Evolutionary conservation across 306 rosid species (phyloP), one percentile per base, ranked within the genome.

Genomic region (Alnus glutinosa): DNA sequence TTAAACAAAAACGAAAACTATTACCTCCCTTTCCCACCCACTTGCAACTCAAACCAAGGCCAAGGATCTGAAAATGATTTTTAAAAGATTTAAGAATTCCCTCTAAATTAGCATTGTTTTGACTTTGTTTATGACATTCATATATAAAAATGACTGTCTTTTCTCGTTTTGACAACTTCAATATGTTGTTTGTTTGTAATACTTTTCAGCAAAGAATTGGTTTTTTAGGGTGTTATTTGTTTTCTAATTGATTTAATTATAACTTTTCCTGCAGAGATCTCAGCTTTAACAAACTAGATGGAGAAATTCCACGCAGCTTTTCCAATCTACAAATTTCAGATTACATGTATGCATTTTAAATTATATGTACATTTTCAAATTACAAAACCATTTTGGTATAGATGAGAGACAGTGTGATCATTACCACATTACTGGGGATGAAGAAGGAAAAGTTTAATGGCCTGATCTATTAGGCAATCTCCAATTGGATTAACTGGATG

Each of bases 211-310:
- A 63, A 5, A 47, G 47, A 3, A 9, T 50, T 39, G 34, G 49
- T 54, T 79, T 19, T 69, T 18, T 28, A 48, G 63, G 44, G 67
- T 61, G 49, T 63, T 8, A 55, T 64, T 34, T 75, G 19, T 55
- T 50, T 48, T 63, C 1, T 64, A 62, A 13, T 62, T 67, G 75
- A 15, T 28, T 16, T 63, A 59, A 30, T 28, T 71, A 58, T 47
- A 14, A 9, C 18, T 80, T 71, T 55, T 80, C 55, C 62, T 85
- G 9, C 79, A 91, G 97, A 79, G 97, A 94, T 83, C 75, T 94
- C 77, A 94, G 98, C 88, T 94, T 86, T 78, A 94, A 94, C 74
- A 85, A 32, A 55, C 80, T 94, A 80, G 87, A 80, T 1, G 97
- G 93, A 78, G 9, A 80, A 76, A 83, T 94, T 80, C 98, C 97